phyloP scores from a whole-genome alignment of 2,329 filamentous ascomycete species.

The Claviceps citrina region DNA sequence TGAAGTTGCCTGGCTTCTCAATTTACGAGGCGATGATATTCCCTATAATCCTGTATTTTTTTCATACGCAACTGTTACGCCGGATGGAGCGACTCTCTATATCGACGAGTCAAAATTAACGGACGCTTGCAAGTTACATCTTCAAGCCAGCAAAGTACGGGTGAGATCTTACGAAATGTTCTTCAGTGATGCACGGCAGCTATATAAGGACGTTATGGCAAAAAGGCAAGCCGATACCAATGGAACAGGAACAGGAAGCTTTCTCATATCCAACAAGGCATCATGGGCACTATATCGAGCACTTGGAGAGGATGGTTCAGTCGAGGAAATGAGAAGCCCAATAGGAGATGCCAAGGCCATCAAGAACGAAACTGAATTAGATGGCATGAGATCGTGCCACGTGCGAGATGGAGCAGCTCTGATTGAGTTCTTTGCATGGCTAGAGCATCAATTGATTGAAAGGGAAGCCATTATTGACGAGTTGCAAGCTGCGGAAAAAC shows the following conservation, averaged over 20 bases:
- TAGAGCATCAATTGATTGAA: constrained; percentile 70
- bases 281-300: constrained; percentile 87
- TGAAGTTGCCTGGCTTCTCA: constrained; percentile 97
- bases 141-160: constrained; percentile 52
- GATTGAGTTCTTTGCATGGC: constrained; percentile 89
- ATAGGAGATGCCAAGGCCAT: constrained; percentile 83
- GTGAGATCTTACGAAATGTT: constrained; percentile 73
- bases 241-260: constrained; percentile 38
- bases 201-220: constrained; percentile 29
- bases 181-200: constrained; percentile 57
- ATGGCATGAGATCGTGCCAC: constrained; percentile 89
- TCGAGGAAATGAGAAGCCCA: constrained; percentile 77
- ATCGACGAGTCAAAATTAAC: constrained; percentile 67
- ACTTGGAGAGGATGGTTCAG: constrained; percentile 68
- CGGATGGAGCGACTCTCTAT: constrained; percentile 63
- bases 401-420: constrained; percentile 84
- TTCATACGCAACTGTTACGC: constrained; percentile 81
- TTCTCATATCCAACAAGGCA: constrained; percentile 71
- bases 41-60: constrained; percentile 98
- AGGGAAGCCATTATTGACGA: constrained; percentile 68
- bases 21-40: constrained; percentile 85
- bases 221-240: constrained; percentile 18
- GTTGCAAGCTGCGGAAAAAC: constrained; percentile 78
- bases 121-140: constrained; percentile 50
- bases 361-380: constrained; percentile 79